Evolutionary conservation across 2,329 filamentous ascomycete species (phyloP).

Genomic region (Penicillium psychrosexuale): DNA sequence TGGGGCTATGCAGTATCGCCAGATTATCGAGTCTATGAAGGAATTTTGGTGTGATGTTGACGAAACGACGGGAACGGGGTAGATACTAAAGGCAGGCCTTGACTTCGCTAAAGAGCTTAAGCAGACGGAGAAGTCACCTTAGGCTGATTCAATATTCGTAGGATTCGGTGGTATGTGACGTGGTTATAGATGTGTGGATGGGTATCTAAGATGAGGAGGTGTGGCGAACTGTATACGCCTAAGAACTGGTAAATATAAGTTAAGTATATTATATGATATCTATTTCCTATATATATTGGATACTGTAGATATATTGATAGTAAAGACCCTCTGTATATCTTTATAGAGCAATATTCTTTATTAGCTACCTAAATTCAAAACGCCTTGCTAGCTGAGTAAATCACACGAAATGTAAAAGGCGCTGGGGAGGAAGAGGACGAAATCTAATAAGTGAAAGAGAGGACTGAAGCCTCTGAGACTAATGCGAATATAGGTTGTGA

Average conservation of each 20-base stretch:
- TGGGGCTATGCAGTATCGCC: constrained; percentile 7
- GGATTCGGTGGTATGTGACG: constrained; percentile 3
- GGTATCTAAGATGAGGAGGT: background rate
- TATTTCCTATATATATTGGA: background rate
- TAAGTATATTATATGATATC: background rate
- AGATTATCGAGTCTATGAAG: constrained; percentile 18
- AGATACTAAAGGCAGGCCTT: constrained; percentile 16
- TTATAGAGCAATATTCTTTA: background rate
- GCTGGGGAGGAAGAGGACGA: constrained; percentile 7
- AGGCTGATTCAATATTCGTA: background rate
- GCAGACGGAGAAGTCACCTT: background rate
- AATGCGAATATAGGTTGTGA: constrained; percentile 23
- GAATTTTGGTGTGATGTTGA: constrained; percentile 15
- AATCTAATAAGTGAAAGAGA: background rate
- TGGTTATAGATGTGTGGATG: background rate
- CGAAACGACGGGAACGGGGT: constrained; percentile 7
- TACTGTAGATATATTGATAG: background rate
- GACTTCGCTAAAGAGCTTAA: constrained; percentile 6
- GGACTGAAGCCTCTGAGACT: constrained; percentile 6
- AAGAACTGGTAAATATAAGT: background rate
- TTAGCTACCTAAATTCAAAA: constrained; percentile 12
- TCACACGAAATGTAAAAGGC: constrained; percentile 2
- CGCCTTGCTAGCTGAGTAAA: constrained; percentile 27
- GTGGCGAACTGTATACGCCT: too few species aligned
- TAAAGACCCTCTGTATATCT: background rate